Conservation (phyloP, 2,329 filamentous ascomycete species). For the Leptodontidium sp. region DNA sequence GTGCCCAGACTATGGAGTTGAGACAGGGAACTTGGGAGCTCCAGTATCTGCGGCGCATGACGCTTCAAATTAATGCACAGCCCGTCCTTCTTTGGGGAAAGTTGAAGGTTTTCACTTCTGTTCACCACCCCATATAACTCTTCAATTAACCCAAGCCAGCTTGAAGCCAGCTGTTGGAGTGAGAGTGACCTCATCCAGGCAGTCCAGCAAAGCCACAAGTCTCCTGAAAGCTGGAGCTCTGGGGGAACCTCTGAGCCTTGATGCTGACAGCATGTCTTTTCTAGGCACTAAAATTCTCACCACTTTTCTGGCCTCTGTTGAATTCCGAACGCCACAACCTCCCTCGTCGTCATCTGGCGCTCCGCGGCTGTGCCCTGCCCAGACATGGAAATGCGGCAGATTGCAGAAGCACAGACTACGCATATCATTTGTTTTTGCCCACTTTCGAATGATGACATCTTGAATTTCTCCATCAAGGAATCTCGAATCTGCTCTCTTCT, state of each 20-base stretch:
- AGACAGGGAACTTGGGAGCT: constrained; percentile 4
- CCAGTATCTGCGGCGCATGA: constrained; percentile 23
- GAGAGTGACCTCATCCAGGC: neutral
- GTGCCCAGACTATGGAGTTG: constrained; percentile 15
- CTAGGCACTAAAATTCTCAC: neutral
- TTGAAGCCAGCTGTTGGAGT: neutral
- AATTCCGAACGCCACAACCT: neutral
- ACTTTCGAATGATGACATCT: neutral
- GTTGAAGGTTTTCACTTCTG: neutral
- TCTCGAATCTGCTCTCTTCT: neutral
- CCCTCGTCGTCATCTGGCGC: neutral
- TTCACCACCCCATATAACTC: neutral
- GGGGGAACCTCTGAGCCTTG: neutral
- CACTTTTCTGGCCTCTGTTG: neutral
- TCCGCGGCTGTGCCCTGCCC: neutral
- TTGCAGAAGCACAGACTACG: constrained; percentile 13
- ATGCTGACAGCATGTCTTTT: neutral
- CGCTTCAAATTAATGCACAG: constrained; percentile 16
- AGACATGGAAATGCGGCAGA: neutral
- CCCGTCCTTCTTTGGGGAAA: constrained; percentile 2
- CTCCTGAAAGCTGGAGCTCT: neutral
- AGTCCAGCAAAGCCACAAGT: neutral
- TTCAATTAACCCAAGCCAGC: neutral
- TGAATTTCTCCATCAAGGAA: neutral
- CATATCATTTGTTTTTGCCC: constrained; percentile 1